Evolutionary conservation across 805 yeast species (phyloP).

Genomic region (Pichia pseudocactophila): DNA sequence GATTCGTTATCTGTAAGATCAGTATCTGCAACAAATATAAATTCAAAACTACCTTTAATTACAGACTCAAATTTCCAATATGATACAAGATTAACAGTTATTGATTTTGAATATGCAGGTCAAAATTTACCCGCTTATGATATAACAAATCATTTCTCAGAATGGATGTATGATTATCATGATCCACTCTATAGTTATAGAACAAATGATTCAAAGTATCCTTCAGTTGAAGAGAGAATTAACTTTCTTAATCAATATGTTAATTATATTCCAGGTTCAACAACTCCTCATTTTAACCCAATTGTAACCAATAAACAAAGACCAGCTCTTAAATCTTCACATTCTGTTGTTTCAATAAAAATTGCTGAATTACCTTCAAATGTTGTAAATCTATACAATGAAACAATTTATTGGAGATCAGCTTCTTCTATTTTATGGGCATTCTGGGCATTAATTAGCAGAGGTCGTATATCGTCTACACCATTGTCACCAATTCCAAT

Average conservation of each 20-base stretch:
- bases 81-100: conserved; percentile 76
- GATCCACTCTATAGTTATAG: conserved; percentile 45
- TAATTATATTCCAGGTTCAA: conserved; percentile 39
- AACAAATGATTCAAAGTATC: conserved; percentile 51
- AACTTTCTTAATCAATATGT: conserved; percentile 74
- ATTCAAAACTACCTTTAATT: conserved; percentile 20
- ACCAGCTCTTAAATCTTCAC: conserved; percentile 8
- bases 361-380: conserved; percentile 24
- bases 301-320: conserved; percentile 12
- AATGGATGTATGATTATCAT: conserved; percentile 95
- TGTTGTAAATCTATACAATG: conserved; percentile 49
- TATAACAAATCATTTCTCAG: conserved; percentile 86
- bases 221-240: conserved; percentile 56
- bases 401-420: conserved; percentile 71
- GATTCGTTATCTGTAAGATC: background rate
- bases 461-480: conserved; percentile 15
- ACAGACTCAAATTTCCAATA: conserved; percentile 24
- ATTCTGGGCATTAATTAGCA: conserved; percentile 74
- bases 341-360: conserved; percentile 30
- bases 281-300: conserved; percentile 19
- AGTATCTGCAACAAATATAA: conserved; percentile 1
- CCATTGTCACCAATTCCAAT: conserved; percentile 10
- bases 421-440: conserved; percentile 76
- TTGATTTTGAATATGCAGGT: conserved; percentile 94
- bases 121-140: conserved; percentile 85